Evolutionary conservation across 1,139 yeast species (phyloP).

Genomic region (Debaryomyces fabryi): DNA sequence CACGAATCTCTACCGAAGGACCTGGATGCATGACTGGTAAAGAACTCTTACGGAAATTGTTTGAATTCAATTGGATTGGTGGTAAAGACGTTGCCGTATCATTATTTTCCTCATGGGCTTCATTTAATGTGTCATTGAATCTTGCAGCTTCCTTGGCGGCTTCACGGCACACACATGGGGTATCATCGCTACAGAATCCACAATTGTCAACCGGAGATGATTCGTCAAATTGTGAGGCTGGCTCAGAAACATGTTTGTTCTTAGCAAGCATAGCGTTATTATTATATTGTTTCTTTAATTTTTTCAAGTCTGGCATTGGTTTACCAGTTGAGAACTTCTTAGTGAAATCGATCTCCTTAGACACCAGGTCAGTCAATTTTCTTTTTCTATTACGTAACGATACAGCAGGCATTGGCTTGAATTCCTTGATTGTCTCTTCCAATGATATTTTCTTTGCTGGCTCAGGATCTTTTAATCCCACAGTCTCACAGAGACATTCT

Average conservation of each 20-base stretch:
- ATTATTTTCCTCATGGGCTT: conserved; percentile 15
- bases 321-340: conserved; percentile 41
- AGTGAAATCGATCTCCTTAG: conserved; percentile 58
- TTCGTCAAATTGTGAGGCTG: conserved; percentile 30
- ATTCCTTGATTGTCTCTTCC: conserved; percentile 39
- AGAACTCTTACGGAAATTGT: conserved; percentile 32
- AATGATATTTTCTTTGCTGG: conserved; percentile 18
- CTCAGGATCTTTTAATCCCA: conserved; percentile 51
- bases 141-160: conserved; percentile 65
- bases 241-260: conserved; percentile 2
- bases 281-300: conserved; percentile 18
- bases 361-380: conserved; percentile 20
- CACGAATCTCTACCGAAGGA: conserved; percentile 57
- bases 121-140: conserved; percentile 31
- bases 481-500: conserved; percentile 67
- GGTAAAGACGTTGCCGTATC: conserved; percentile 36
- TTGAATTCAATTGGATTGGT: conserved; percentile 34
- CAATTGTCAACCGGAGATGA: conserved; percentile 73
- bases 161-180: conserved; percentile 91
- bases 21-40: conserved; percentile 70
- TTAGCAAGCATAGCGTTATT: neutral
- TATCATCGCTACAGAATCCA: conserved; percentile 90
- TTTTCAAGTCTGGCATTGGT: conserved; percentile 45
- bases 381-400: conserved; percentile 47
- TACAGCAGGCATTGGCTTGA: conserved; percentile 65